phyloP scores from a whole-genome alignment of 2,329 filamentous ascomycete species.

The Celoporthe dispersa region DNA sequence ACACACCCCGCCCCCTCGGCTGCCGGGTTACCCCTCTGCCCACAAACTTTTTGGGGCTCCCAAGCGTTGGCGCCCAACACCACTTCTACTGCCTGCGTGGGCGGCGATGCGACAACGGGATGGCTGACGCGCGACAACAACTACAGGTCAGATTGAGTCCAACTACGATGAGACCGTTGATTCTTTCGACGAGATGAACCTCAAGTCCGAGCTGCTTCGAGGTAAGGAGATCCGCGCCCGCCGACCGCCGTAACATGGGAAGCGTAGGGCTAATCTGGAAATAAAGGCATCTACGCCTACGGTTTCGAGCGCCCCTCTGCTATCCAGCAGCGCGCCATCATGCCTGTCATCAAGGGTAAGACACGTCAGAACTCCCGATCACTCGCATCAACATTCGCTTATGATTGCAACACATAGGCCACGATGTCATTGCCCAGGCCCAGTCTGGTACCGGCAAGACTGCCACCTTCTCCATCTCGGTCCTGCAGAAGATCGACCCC shows the following conservation, averaged over 20 bases:
- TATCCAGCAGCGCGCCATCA: conserved; percentile 99
- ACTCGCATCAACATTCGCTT: conserved; percentile 14
- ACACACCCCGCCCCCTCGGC: conserved; percentile 19
- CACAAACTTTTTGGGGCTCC: conserved; percentile 17
- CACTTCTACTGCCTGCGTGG: background rate
- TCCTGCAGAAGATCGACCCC: conserved; percentile 94
- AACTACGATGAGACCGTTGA: conserved; percentile 99
- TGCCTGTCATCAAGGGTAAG: conserved; percentile 99
- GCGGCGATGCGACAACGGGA: conserved; percentile 6
- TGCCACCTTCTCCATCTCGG: conserved; percentile 94
- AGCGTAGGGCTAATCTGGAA: conserved; percentile 34
- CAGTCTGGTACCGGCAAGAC: conserved; percentile 98
- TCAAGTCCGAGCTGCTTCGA: conserved; percentile 96
- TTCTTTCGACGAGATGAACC: conserved; percentile 97
- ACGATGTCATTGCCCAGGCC: conserved; percentile 99
- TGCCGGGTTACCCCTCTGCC: conserved; percentile 18
- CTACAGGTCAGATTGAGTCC: conserved; percentile 95
- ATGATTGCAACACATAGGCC: conserved; percentile 58
- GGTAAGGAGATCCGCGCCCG: conserved; percentile 55
- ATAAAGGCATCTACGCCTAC: conserved; percentile 90
- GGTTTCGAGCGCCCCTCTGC: conserved; percentile 99
- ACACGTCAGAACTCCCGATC: background rate
- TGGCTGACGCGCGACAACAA: conserved; percentile 22
- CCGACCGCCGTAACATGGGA: conserved; percentile 27
- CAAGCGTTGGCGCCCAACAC: conserved; percentile 3